Conservation (phyloP, 495 filamentous ascomycete genomes). For the Chaetomium fimeti region DNA sequence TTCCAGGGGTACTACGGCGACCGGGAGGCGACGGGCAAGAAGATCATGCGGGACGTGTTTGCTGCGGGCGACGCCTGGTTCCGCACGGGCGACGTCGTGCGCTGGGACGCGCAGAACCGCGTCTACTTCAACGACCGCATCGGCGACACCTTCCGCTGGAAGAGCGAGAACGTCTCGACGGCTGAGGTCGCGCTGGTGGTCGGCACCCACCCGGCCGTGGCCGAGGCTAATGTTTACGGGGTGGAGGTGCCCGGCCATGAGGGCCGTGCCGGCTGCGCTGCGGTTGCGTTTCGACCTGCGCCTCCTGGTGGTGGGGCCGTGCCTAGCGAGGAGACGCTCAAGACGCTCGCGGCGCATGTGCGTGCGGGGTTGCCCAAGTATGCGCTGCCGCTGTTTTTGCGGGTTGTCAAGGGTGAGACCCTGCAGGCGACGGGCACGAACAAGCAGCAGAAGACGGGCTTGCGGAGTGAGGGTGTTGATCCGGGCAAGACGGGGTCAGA, state of each 20-base stretch:
- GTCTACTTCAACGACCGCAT: conserved; percentile 88
- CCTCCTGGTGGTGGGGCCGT: conserved; percentile 21
- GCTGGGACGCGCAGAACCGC: conserved; percentile 66
- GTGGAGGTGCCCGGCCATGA: conserved; percentile 80
- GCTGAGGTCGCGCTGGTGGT: conserved; percentile 77
- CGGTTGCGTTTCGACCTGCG: conserved; percentile 54
- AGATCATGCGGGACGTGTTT: conserved; percentile 77
- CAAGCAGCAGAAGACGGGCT: conserved; percentile 75
- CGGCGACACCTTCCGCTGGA: conserved; percentile 95
- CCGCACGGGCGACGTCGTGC: conserved; percentile 79
- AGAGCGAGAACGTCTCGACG: conserved; percentile 88
- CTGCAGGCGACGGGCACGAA: conserved; percentile 77
- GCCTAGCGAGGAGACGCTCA: conserved; percentile 47
- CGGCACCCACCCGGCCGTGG: conserved; percentile 62
- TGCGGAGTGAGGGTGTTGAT: conserved; percentile 74
- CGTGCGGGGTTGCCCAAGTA: conserved; percentile 63
- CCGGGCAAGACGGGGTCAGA: conserved; percentile 58
- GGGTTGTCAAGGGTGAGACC: conserved; percentile 52
- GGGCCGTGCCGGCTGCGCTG: conserved; percentile 81
- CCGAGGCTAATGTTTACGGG: conserved; percentile 87
- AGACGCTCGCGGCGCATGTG: conserved; percentile 59
- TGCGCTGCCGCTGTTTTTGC: conserved; percentile 75
- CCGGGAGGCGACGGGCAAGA: conserved; percentile 66
- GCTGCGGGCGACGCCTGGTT: conserved; percentile 82
- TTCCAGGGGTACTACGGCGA: conserved; percentile 93